Evolutionary conservation across 2,329 filamentous ascomycete species (phyloP), one percentile per base, ranked within the genome.

Genomic region (Annulohypoxylon truncatum): DNA sequence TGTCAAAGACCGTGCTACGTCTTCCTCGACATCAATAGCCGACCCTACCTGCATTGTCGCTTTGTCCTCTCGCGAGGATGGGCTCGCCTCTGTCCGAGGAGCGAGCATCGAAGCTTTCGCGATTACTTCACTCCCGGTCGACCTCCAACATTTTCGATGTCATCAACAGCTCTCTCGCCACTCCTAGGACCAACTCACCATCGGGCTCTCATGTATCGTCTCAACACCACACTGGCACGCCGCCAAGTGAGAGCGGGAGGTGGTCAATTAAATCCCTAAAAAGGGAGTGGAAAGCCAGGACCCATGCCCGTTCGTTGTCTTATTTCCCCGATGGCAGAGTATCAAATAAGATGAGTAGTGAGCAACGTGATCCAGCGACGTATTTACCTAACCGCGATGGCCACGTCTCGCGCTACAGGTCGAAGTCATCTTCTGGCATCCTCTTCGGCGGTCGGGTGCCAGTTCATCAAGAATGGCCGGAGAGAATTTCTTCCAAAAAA

Each of bases 71-170:
- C 38, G 15, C 61, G 31, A 62, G 47, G 24, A 64, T 29, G 29
- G 52, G 62, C 10, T 28, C 31, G 13, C 56, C 47, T 50, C 55
- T 53, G 48, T 33, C 70, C 59, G 18, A 66, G 3, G 55, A 53
- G 9, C 12, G 46, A n/a, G 31, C 31, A 29, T 55, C 20, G 20
- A 55, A 35, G 18, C 10, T 46, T 52, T 13, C 64, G 28, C 67
- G 67, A 20, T 55, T 75, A 28, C 70, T 73, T 46, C 73, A 72
- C 26, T 74, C 74, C 7, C 72, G 70, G 40, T 77, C 75, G 2
- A 68, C 71, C 4, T 75, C 73, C 47, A 72, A 73, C 52, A 72
- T 76, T 47, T 66, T 71, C 26, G 68, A 74, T 22, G 38, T 46
- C 24, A 33, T 59, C 22, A 18, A 58, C 51, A 13, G 31, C 15